phyloP scores from a whole-genome alignment of 2,329 filamentous ascomycete genomes.

The Xylariales sp. region DNA sequence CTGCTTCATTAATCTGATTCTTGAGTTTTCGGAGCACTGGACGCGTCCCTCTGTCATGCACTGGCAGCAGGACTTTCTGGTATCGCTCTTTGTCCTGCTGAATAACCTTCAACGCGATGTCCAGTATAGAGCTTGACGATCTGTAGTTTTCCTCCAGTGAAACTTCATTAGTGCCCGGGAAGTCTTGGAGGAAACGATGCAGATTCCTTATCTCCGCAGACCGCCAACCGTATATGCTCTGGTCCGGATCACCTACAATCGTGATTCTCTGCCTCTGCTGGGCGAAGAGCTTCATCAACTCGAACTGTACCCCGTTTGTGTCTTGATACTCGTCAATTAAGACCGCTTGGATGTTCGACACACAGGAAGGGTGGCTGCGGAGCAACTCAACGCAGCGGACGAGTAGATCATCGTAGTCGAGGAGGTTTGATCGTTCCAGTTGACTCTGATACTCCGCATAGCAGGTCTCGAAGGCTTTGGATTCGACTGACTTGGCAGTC shows the following conservation, averaged over 20 bases:
- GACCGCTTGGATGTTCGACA: constrained; percentile 84
- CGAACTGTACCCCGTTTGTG: constrained; percentile 91
- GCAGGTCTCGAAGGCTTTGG: constrained; percentile 59
- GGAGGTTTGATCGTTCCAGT: constrained; percentile 69
- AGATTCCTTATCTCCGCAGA: constrained; percentile 91
- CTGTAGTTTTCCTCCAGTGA: constrained; percentile 92
- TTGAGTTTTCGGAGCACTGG: constrained; percentile 77
- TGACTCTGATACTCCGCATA: constrained; percentile 76
- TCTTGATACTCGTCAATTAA: constrained; percentile 98
- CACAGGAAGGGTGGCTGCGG: constrained; percentile 67
- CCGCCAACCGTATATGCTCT: constrained; percentile 96
- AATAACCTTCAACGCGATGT: constrained; percentile 77
- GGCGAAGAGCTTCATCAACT: constrained; percentile 85
- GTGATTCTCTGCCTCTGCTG: constrained; percentile 72
- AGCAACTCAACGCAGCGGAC: constrained; percentile 79
- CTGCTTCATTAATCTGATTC: constrained; percentile 67
- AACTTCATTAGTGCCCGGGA: constrained; percentile 73
- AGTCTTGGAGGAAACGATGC: constrained; percentile 69
- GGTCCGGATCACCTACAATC: constrained; percentile 92
- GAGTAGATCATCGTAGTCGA: constrained; percentile 93
- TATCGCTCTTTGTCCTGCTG: constrained; percentile 82
- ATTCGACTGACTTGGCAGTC: constrained; percentile 34
- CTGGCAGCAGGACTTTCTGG: constrained; percentile 72
- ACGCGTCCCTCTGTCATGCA: constrained; percentile 72
- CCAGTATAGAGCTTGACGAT: constrained; percentile 80